These are phyloP conservation scores for Retiboletus flavoniger DNA, from an alignment of 1,284 basidiomycete species.

Conservation along the genomic window DNA sequence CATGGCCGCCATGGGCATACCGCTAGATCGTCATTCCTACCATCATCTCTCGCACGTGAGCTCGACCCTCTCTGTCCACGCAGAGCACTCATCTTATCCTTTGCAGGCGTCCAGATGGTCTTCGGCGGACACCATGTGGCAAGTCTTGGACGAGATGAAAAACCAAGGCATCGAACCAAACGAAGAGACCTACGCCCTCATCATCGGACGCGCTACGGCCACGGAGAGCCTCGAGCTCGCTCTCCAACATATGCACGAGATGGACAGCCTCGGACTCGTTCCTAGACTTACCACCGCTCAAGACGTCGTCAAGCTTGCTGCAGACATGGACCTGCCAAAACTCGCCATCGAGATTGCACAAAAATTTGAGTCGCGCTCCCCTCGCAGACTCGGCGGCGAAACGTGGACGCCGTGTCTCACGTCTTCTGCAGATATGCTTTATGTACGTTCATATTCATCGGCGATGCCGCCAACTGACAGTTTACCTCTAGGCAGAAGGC, in stretches of 20 bases:
- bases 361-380: slow-evolving; percentile 54
- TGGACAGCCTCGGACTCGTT: slow-evolving; percentile 46
- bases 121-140: slow-evolving; percentile 29
- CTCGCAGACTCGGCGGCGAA: slow-evolving; percentile 50
- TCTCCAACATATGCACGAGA: slow-evolving; percentile 53
- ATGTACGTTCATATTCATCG: slow-evolving; percentile 47
- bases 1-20: slow-evolving; percentile 58
- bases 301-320: slow-evolving; percentile 48
- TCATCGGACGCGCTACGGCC: slow-evolving; percentile 49
- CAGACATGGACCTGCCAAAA: slow-evolving; percentile 49
- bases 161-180: slow-evolving; percentile 48
- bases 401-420: slow-evolving; percentile 62
- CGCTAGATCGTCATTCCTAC: slow-evolving; percentile 58
- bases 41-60: slow-evolving; percentile 63
- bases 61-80: background rate
- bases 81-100: slow-evolving; percentile 7
- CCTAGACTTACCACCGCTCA: slow-evolving; percentile 52
- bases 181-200: slow-evolving; percentile 49
- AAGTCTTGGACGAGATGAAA: slow-evolving; percentile 47
- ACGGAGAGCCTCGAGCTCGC: slow-evolving; percentile 62
- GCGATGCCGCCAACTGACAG: slow-evolving; percentile 2
- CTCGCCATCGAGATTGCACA: slow-evolving; percentile 68
- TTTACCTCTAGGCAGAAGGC: slow-evolving; percentile 56
- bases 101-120: slow-evolving; percentile 40
- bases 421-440: slow-evolving; percentile 55